phyloP scores from a whole-genome alignment of 371 early-diverging fungal species.

The Haplosporangium sp. region DNA sequence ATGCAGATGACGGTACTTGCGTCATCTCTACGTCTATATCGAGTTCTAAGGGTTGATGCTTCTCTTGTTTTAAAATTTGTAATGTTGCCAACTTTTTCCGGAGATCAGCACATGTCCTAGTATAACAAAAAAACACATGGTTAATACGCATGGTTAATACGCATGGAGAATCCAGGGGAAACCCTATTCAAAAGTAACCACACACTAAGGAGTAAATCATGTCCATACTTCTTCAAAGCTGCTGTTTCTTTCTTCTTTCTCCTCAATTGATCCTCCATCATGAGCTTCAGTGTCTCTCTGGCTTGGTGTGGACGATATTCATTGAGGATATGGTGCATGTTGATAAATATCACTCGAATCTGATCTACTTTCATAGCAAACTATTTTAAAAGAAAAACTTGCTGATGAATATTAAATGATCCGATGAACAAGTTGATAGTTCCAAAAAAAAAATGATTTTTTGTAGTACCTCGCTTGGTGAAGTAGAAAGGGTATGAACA shows the following conservation, averaged over 20 bases:
- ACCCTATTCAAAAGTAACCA: too few relatives aligned
- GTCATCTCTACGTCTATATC: constrained; percentile 30
- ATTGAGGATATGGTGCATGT: constrained; percentile 80
- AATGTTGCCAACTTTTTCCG: constrained; percentile 36
- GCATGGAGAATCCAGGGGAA: too few relatives aligned
- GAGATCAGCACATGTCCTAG: constrained; percentile 47
- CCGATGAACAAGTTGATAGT: not conserved
- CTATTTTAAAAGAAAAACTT: constrained; percentile 34
- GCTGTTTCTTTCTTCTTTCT: constrained; percentile 64
- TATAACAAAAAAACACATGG: not conserved
- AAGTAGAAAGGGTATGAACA: constrained; percentile 49
- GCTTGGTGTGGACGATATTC: constrained; percentile 81
- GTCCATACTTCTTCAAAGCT: constrained; percentile 63
- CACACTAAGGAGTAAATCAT: too few relatives aligned
- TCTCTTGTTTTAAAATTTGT: constrained; percentile 26
- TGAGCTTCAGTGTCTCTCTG: constrained; percentile 75
- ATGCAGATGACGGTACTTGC: not conserved
- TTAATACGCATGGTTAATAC: too few relatives aligned
- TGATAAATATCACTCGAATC: constrained; percentile 76
- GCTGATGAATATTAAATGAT: not conserved
- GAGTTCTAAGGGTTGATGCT: not conserved
- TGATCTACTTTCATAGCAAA: constrained; percentile 70
- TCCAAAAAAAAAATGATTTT: not conserved
- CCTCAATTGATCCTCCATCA: constrained; percentile 79
- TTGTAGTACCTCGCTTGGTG: constrained; percentile 43